A percentile compares a stretch with the other conserved stretches of the same genome.
These are phyloP conservation scores for Xylaria sp. DNA, from an alignment of 2,329 filamentous ascomycete species.

Conservation along the genomic window DNA sequence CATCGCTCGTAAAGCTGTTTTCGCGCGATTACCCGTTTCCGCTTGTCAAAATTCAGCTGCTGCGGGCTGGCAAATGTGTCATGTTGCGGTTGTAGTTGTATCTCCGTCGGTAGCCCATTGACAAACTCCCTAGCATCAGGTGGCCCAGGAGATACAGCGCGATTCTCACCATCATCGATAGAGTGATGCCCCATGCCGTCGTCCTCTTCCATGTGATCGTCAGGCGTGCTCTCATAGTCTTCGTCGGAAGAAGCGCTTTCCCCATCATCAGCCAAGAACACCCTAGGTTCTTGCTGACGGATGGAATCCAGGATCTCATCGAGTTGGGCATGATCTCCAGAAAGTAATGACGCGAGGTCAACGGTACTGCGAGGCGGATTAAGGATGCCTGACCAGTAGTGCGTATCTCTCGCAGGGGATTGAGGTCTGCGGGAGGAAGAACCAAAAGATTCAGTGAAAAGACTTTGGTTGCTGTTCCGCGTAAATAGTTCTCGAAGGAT, in stretches of 20 bases:
- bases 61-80: conserved; percentile 44
- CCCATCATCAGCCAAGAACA: conserved; percentile 27
- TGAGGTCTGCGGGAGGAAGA: conserved; percentile 36
- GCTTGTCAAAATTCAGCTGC: conserved; percentile 45
- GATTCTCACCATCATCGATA: conserved; percentile 11
- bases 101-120: conserved; percentile 46
- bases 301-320: conserved; percentile 43
- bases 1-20: conserved; percentile 71
- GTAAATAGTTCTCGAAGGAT: conserved; percentile 62
- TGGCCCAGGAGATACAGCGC: conserved; percentile 15
- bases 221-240: conserved; percentile 34
- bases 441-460: conserved; percentile 44
- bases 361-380: conserved; percentile 41
- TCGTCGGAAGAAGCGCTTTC: conserved; percentile 38
- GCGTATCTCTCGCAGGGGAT: conserved; percentile 35
- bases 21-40: conserved; percentile 51
- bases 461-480: conserved; percentile 39
- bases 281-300: conserved; percentile 31
- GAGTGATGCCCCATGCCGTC: conserved; percentile 23
- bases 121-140: conserved; percentile 40
- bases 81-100: conserved; percentile 47
- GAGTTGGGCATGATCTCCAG: conserved; percentile 39
- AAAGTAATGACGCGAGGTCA: conserved; percentile 40
- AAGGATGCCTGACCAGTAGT: conserved; percentile 41
- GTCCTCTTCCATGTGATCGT: conserved; percentile 33